A percentile compares a stretch with the other conserved stretches of the same genome.
These are phyloP conservation scores for Erysiphe neolycopersici DNA, from an alignment of 2,329 filamentous ascomycete species.

Conservation along the genomic window DNA sequence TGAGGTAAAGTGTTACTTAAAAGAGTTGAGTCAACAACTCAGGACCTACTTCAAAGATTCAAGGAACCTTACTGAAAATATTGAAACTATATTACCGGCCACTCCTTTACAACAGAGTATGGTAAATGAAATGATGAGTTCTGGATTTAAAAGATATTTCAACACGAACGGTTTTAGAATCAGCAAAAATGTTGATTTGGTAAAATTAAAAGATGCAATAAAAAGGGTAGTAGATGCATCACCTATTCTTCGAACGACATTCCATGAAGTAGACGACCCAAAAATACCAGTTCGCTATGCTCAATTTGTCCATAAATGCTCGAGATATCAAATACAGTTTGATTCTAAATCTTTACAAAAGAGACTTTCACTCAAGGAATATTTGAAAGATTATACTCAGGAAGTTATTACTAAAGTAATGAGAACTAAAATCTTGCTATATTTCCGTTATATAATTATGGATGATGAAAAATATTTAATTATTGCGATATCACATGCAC, in stretches of 20 bases:
- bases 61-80: constrained; percentile 15
- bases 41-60: constrained; percentile 15
- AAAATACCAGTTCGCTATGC: constrained; percentile 26
- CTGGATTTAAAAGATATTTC: constrained; percentile 51
- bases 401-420: constrained; percentile 16
- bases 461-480: constrained; percentile 19
- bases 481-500: constrained; percentile 57
- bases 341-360: background rate
- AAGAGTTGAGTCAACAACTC: constrained; percentile 14
- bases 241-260: constrained; percentile 51
- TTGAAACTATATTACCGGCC: constrained; percentile 39
- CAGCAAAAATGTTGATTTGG: constrained; percentile 23
- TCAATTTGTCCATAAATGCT: constrained; percentile 21
- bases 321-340: background rate
- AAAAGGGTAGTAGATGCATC: constrained; percentile 26
- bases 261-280: constrained; percentile 37
- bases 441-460: constrained; percentile 19
- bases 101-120: constrained; percentile 75
- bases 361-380: constrained; percentile 8
- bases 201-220: constrained; percentile 34
- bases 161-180: constrained; percentile 58
- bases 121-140: constrained; percentile 55
- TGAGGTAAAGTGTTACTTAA: background rate
- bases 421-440: constrained; percentile 18
- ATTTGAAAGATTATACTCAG: constrained; percentile 17